Percentiles rank a stretch among this genome's conserved stretches.
phyloP scores from a whole-genome alignment of 2,329 filamentous ascomycete species.

The Colletotrichum horii region DNA sequence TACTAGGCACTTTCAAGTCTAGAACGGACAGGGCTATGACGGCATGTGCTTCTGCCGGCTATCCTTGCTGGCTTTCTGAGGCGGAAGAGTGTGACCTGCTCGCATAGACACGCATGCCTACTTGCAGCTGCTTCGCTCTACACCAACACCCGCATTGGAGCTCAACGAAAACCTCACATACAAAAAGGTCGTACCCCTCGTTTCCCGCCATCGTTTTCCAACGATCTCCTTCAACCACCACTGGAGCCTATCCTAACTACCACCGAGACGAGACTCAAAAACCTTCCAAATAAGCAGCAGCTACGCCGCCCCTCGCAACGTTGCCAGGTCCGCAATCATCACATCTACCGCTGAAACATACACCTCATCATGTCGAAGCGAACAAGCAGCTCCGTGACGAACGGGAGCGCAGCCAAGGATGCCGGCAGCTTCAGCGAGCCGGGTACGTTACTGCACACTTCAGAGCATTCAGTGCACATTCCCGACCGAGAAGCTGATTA shows the following conservation, averaged over 20 bases:
- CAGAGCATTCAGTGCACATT: slow-evolving; percentile 5
- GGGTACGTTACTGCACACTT: slow-evolving; percentile 32
- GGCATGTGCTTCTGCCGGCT: slow-evolving; percentile 16
- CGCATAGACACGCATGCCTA: not conserved
- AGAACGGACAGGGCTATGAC: slow-evolving; percentile 19
- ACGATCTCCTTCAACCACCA: not conserved
- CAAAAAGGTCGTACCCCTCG: not conserved
- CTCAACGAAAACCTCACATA: not conserved
- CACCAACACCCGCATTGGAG: not conserved
- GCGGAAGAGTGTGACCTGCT: slow-evolving; percentile 2
- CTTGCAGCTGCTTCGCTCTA: not conserved
- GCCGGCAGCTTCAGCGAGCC: slow-evolving; percentile 30
- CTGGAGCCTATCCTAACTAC: not conserved
- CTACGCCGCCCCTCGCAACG: not conserved
- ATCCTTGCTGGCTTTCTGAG: slow-evolving; percentile 18
- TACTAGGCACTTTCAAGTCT: slow-evolving; percentile 8
- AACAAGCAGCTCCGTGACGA: slow-evolving; percentile 52
- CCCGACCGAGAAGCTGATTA: not conserved
- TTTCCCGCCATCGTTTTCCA: not conserved
- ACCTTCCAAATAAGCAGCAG: not conserved
- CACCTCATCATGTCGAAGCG: slow-evolving; percentile 65
- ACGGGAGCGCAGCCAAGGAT: slow-evolving; percentile 46
- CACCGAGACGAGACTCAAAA: not conserved
- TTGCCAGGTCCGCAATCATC: not conserved
- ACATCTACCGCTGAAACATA: not conserved